Base-by-base conservation (phyloP, 805 yeast genomes). In the Metschnikowia noctiluminum region DNA sequence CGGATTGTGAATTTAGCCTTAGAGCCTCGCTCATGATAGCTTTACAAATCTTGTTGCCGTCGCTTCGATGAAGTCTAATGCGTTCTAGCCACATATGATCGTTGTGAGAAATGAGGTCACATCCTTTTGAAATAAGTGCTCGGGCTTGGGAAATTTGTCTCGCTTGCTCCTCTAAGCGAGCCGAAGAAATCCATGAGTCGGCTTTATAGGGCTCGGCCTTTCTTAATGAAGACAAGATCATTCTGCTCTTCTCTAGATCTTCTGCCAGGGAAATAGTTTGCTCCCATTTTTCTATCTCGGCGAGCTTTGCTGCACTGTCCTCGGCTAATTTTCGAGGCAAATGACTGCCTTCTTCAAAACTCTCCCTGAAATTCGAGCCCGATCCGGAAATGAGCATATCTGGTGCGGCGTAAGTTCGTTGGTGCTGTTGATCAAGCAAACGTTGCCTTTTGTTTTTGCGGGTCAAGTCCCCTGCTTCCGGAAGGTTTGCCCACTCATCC, bases 391-490 rank as follows among this genome's bases (percentile, higher is more conserved):
- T 57, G 7, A 89, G 64, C 1, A 81, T 62, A 62, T 92, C 97
- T 0, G 96, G 94, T 2, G 87, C 87, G 9, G 96, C 89, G 62
- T 89, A 92, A 38, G 79, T 80, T 51, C 96, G 70, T 53, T 84
- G 82, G 49, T 80, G 79, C 56, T 72, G 76, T 59, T 84, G 85
- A 41, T 79, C 78, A 46, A 82, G 74, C 39, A 81, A 64, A 46
- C 96, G 70, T 42, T 78, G 70, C 48, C 98, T 69, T 56, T 90
- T 89, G 65, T 89, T 89, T 49, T 81, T 73, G 59, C 82, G 77
- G 0, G 99, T 94, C 59, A 88, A 71, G 64, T 92, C 98, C 1
- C 89, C 87, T 1, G 89, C 94, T 53, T 89, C 96, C 0, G 98
- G 98, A 3, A 92, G 61, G 51, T 72, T 76, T 5, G 78, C 74